A percentile compares a stretch with the other conserved stretches of the same genome.
phyloP scores from a whole-genome alignment of 2,329 filamentous ascomycete genomes.

The Aspergillus niger region DNA sequence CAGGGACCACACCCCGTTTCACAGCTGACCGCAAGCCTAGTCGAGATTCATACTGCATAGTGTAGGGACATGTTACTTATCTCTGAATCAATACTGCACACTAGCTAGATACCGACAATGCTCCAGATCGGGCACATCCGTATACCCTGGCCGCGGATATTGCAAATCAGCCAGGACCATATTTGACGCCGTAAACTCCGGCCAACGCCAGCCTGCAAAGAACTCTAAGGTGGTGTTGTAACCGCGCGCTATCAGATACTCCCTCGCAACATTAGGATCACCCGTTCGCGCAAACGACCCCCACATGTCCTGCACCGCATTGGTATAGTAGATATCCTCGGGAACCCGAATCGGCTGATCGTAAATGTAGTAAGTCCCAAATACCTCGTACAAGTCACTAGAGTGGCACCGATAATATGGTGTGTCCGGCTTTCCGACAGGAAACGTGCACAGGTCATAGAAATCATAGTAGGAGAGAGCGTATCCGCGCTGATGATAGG shows the following conservation, averaged over 20 bases:
- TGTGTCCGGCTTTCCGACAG: slow-evolving; percentile 52
- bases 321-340: slow-evolving; percentile 51
- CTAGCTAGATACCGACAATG: background rate
- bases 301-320: slow-evolving; percentile 53
- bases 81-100: background rate
- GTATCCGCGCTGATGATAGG: slow-evolving; percentile 62
- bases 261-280: slow-evolving; percentile 53
- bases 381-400: slow-evolving; percentile 56
- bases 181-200: background rate
- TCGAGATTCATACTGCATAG: too few species aligned
- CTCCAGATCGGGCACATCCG: background rate
- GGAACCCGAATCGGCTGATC: slow-evolving; percentile 52
- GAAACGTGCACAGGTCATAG: slow-evolving; percentile 48
- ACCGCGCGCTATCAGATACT: slow-evolving; percentile 50
- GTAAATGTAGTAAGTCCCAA: slow-evolving; percentile 45
- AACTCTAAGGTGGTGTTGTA: slow-evolving; percentile 36
- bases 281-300: slow-evolving; percentile 53
- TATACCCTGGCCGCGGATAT: background rate
- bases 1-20: too few species aligned
- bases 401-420: slow-evolving; percentile 58
- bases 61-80: too few species aligned
- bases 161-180: background rate
- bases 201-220: background rate
- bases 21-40: too few species aligned
- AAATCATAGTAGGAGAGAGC: slow-evolving; percentile 56